Evolutionary conservation across 805 yeast species (phyloP).

Genomic region (Candida gorgasii): DNA sequence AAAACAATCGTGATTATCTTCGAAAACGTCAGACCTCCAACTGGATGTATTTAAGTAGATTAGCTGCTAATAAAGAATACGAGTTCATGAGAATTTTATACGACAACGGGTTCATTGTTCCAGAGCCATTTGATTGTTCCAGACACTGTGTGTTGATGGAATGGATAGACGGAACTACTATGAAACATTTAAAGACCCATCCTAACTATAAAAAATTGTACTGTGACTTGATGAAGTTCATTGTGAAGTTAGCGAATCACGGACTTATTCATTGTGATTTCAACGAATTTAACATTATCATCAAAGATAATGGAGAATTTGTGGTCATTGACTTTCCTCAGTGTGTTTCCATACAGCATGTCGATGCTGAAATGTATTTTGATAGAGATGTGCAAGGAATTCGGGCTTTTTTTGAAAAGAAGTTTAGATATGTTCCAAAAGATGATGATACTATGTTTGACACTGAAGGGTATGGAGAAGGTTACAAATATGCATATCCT

Average conservation of each 20-base stretch:
- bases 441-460: constrained; percentile 72
- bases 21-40: constrained; percentile 69
- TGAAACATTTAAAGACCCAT: constrained; percentile 79
- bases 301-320: constrained; percentile 69
- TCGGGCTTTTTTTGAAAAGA: constrained; percentile 75
- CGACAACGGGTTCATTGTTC: constrained; percentile 79
- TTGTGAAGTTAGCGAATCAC: constrained; percentile 76
- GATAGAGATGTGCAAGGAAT: constrained; percentile 93
- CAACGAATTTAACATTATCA: constrained; percentile 94
- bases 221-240: constrained; percentile 82
- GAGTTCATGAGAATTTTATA: constrained; percentile 80
- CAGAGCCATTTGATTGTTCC: constrained; percentile 84
- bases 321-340: constrained; percentile 98
- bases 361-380: constrained; percentile 84
- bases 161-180: constrained; percentile 82
- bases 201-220: constrained; percentile 70
- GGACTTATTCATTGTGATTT: constrained; percentile 97
- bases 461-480: constrained; percentile 79
- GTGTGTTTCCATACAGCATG: constrained; percentile 90
- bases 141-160: constrained; percentile 95
- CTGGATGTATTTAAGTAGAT: constrained; percentile 89
- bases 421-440: constrained; percentile 70
- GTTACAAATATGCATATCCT: constrained; percentile 76
- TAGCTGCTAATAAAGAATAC: constrained; percentile 92
- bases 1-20: constrained; percentile 90